These are phyloP conservation scores for Xylaria polymorpha DNA, from an alignment of 2,329 filamentous ascomycete genomes.

Conservation along the genomic window DNA sequence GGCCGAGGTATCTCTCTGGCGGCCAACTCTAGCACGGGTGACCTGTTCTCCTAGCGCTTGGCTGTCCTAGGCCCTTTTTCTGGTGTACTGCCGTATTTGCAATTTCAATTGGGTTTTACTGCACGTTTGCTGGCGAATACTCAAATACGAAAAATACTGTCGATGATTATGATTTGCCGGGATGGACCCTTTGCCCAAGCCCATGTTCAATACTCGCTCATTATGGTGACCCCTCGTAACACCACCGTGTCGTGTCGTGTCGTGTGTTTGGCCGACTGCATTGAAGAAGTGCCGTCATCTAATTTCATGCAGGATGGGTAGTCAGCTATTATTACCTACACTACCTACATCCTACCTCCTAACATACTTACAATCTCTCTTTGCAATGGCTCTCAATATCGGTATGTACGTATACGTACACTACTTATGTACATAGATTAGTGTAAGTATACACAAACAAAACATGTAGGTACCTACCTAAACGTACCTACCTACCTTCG, in stretches of 20 bases:
- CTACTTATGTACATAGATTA: not conserved
- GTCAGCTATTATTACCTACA: constrained; percentile 17
- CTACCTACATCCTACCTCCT: not conserved
- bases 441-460: too few species aligned
- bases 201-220: constrained; percentile 16
- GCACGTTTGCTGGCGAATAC: constrained; percentile 18
- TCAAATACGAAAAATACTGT: constrained; percentile 36
- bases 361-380: not conserved
- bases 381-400: constrained; percentile 8
- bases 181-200: constrained; percentile 31
- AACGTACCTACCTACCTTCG: too few species aligned
- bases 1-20: constrained; percentile 17
- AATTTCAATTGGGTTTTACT: constrained; percentile 32
- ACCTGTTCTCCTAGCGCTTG: constrained; percentile 25
- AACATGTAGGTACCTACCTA: too few species aligned
- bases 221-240: constrained; percentile 15
- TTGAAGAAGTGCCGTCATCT: constrained; percentile 22
- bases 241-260: not conserved
- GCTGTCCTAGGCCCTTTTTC: constrained; percentile 14
- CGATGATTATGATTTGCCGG: constrained; percentile 29
- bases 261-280: constrained; percentile 20
- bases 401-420: not conserved
- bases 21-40: not conserved
- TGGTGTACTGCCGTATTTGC: constrained; percentile 32
- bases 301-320: constrained; percentile 30